Base-by-base conservation (phyloP, 768 basidiomycete species). In the Scleroderma bovista region DNA sequence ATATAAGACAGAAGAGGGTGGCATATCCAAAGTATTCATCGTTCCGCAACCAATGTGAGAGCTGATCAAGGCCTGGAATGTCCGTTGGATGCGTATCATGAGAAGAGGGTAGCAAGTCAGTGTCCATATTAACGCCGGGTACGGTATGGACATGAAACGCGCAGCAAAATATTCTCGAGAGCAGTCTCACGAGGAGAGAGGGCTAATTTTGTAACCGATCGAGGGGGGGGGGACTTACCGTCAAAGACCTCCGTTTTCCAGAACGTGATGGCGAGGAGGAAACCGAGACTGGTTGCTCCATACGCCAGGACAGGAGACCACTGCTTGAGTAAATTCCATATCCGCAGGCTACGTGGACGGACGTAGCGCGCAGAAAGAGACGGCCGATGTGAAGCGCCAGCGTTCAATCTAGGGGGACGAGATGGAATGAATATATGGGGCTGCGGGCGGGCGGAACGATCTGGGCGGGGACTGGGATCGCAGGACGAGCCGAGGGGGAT, bases 201-300 rank as follows among this genome's bases (percentile, higher is more conserved):
- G 3, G 37, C 16, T 20, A 16, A 46, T 44, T 11, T 12, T 29
- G 36, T 31, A 44, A 39, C 47, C 40, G 47, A 53, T 51, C 42
- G 38, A 39, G 34, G 26, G 8, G 26, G 26, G 9, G 17, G 40
- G 43, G 6, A 44, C 87, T 64, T 60, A 92, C 93, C 81, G 58
- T 77, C 68, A 67, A 96, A 94, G 37, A 95, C 75, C 62, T 95
- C 80, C 19, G 77, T 76, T 67, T 83, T 84, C 78, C 86, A 94
- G 56, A 91, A 81, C 31, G 83, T 85, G 61, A 93, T 81, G n/a
- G 86, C 88, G 42, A 85, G 67, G 32, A 93, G 61, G 58, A 95
- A 91, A 12, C 77, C 82, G 32, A 93, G 72, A 54, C 77, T 91
- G 31, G 89, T 92, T 7, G 84, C 71, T 16, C 76, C 80, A 71